phyloP scores from a whole-genome alignment of 2,329 filamentous ascomycete genomes.

The Botrytis medusae region DNA sequence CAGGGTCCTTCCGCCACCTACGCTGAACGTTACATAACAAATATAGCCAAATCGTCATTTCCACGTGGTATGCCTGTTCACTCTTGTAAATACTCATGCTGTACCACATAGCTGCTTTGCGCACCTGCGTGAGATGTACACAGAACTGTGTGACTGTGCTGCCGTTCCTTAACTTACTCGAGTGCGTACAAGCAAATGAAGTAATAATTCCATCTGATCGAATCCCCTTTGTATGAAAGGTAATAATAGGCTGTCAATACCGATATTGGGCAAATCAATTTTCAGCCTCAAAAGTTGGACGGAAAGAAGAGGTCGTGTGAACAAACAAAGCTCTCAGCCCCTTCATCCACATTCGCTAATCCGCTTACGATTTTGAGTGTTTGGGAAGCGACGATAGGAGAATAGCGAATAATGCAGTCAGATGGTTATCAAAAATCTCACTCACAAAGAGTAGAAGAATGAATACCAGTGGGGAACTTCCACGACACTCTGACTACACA shows the following conservation, averaged over 20 bases:
- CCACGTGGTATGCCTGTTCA: slow-evolving; percentile 20
- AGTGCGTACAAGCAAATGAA: not conserved
- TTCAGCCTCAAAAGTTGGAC: slow-evolving; percentile 4
- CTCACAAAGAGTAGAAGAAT: not conserved
- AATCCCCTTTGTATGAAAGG: not conserved
- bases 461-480: not conserved
- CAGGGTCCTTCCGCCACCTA: slow-evolving; percentile 9
- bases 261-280: not conserved
- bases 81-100: not conserved
- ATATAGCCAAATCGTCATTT: slow-evolving; percentile 19
- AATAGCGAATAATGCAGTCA: not conserved
- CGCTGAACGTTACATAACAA: not conserved
- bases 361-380: not conserved
- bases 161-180: not conserved
- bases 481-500: not conserved
- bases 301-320: slow-evolving; percentile 3
- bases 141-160: not conserved
- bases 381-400: not conserved
- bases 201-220: not conserved
- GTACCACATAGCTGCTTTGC: not conserved
- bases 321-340: slow-evolving; percentile 3
- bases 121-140: not conserved
- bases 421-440: not conserved
- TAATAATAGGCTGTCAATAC: not conserved
- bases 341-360: slow-evolving; percentile 13